Base-by-base conservation (phyloP, 1,139 yeast genomes). In the Kodamaea alishanica region DNA sequence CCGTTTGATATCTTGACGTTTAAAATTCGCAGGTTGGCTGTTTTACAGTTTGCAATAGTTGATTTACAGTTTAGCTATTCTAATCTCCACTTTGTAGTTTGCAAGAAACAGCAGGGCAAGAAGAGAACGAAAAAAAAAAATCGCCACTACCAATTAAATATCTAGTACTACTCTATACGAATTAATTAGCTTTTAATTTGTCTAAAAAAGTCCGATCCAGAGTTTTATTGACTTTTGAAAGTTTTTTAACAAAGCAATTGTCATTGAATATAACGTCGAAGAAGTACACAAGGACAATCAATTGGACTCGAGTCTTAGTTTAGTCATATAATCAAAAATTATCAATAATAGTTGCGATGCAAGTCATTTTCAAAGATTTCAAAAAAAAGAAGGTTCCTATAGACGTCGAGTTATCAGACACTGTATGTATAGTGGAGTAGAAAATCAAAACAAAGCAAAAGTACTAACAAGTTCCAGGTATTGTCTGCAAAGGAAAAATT, bases 371-470 rank as follows among this genome's bases (percentile, higher is more conserved):
- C 61, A 89, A 90, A 61, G 96, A 92, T 65, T 86, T 92, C 65
- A 89, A 90, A 69, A 94, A 92, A 68, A 90, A 87, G 60, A 86
- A 82, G 60, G 79, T 90, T 62, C 76, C 89, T 30, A 58, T 92
- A 47, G 96, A 87, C 28, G 78, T 89, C 40, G 95, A 84, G 44
- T 71, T 76, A 11, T 49, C 76, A 20, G 88, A 81, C 40, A 75
- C 87, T 2, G 94, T 81, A 66, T 48, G 84, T 75, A 12, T 30
- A 8, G 28, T 23, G 22, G n/a, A 4, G 6, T 11, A 11, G 31
- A 8, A 20, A 26, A 24, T 11, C n/a, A 28, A 20, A 8, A 11
- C 11, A 25, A 15, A 25, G 26, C 30, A 11, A 28, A 12, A 32
- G 10, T 34, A 37, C 41, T 41, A 39, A 34, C 43, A 27, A 10